These are phyloP conservation scores for Macrophomina pseudophaseolina DNA, from an alignment of 2,329 filamentous ascomycete species.

Conservation along the genomic window DNA sequence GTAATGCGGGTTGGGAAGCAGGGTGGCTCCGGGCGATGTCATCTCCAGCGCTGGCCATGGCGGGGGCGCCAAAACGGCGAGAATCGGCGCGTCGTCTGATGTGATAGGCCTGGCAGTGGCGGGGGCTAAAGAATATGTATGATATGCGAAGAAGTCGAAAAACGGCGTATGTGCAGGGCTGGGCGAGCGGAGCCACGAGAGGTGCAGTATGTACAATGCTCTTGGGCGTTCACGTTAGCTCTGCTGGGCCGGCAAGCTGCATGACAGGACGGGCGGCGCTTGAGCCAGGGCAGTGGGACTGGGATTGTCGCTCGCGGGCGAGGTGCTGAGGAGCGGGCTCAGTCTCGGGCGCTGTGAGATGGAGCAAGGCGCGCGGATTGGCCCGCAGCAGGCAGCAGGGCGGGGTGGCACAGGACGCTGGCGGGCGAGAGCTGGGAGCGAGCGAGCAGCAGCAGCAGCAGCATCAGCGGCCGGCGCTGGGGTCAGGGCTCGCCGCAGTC, in stretches of 20 bases:
- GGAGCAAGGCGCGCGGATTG: slow-evolving; percentile 6
- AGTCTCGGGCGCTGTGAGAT: slow-evolving; percentile 14
- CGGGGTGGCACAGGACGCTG: slow-evolving; percentile 20
- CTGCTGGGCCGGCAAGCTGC: slow-evolving; percentile 25
- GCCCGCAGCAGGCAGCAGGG: not conserved
- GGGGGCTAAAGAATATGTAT: slow-evolving; percentile 21
- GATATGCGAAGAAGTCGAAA: slow-evolving; percentile 26
- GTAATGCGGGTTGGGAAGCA: not conserved
- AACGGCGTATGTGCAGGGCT: slow-evolving; percentile 26
- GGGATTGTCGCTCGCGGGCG: slow-evolving; percentile 8
- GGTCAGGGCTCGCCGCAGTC: not conserved
- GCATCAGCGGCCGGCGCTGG: slow-evolving; percentile 11
- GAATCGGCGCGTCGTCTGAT: not conserved
- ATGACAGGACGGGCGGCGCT: slow-evolving; percentile 23
- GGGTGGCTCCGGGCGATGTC: slow-evolving; percentile 20
- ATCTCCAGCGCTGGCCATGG: slow-evolving; percentile 23
- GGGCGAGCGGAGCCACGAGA: slow-evolving; percentile 21
- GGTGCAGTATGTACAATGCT: slow-evolving; percentile 26
- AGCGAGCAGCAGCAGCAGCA: slow-evolving; percentile 5
- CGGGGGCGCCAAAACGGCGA: slow-evolving; percentile 4
- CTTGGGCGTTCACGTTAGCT: slow-evolving; percentile 22
- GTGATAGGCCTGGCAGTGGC: not conserved
- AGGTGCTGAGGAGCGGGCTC: slow-evolving; percentile 19
- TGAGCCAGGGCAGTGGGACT: slow-evolving; percentile 18
- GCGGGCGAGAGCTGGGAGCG: slow-evolving; percentile 4